Evolutionary conservation across 768 basidiomycete species (phyloP).

Genomic region (Dioszegia aurantiaca): DNA sequence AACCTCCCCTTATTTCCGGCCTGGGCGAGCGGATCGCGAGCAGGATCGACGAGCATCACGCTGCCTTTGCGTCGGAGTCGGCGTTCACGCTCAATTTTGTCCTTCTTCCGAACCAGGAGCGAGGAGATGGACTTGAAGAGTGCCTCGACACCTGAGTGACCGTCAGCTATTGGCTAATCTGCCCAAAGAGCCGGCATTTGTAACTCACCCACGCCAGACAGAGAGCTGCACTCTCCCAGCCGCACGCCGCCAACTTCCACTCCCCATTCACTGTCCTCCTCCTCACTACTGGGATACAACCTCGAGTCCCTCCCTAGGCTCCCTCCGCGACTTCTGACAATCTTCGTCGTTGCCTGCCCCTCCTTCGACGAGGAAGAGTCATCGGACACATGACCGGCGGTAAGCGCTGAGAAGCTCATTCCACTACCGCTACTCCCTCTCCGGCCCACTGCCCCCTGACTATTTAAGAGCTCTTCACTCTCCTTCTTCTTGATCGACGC

Average conservation of each 20-base stretch:
- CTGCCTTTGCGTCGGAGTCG: slow-evolving; percentile 34
- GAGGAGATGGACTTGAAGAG: slow-evolving; percentile 42
- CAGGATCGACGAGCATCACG: slow-evolving; percentile 42
- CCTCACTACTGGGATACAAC: slow-evolving; percentile 25
- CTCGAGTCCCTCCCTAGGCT: slow-evolving; percentile 39
- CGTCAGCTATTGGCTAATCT: background rate
- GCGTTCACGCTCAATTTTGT: slow-evolving; percentile 43
- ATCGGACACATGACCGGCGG: slow-evolving; percentile 10
- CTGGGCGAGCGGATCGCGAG: slow-evolving; percentile 10
- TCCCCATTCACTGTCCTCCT: slow-evolving; percentile 35
- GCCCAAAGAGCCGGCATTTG: background rate
- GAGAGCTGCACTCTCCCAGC: slow-evolving; percentile 41
- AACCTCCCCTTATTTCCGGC: slow-evolving; percentile 7
- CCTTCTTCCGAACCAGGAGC: slow-evolving; percentile 36
- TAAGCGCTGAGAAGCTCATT: background rate
- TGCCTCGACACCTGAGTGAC: slow-evolving; percentile 38
- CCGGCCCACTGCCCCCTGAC: background rate
- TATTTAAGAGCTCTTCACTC: slow-evolving; percentile 31
- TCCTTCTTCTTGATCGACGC: slow-evolving; percentile 35
- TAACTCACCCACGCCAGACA: slow-evolving; percentile 42
- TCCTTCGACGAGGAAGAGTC: slow-evolving; percentile 4
- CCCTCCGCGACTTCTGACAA: slow-evolving; percentile 27
- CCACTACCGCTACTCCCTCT: slow-evolving; percentile 7
- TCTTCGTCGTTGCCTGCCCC: background rate
- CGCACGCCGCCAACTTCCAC: slow-evolving; percentile 38